A percentile compares a stretch with the other conserved stretches of the same genome.
Conservation (phyloP, 176 grass and related monocot species). For the Guadua angustifolia region DNA sequence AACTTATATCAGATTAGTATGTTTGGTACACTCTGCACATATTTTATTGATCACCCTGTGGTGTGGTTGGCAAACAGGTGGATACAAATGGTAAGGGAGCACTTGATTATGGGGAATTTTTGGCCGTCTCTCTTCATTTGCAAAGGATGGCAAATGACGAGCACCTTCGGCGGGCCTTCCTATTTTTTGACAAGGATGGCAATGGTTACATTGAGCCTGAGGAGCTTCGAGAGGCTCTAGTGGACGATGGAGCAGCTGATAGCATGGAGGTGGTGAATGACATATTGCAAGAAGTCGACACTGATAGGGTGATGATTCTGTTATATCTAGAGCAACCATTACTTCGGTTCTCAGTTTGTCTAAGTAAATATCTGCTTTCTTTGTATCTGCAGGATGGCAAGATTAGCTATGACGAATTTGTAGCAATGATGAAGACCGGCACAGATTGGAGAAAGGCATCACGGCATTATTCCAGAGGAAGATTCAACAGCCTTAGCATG, state of each 20-base stretch:
- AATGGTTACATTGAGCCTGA: constrained; percentile 94
- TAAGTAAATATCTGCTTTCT: constrained; percentile 21
- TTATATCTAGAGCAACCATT: not conserved
- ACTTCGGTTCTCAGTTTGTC: not conserved
- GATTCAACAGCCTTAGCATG: constrained; percentile 98
- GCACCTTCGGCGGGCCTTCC: constrained; percentile 83
- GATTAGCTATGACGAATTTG: constrained; percentile 98
- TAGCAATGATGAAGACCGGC: constrained; percentile 99
- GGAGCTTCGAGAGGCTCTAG: constrained; percentile 79
- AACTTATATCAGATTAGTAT: not conserved
- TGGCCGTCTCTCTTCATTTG: constrained; percentile 97
- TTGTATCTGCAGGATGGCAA: constrained; percentile 75
- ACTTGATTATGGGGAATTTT: constrained; percentile 91
- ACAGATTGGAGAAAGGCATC: constrained; percentile 99
- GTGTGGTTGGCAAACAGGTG: constrained; percentile 61
- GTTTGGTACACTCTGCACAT: not conserved
- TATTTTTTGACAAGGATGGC: constrained; percentile 94
- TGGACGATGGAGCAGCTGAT: constrained; percentile 78
- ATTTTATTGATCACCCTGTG: constrained; percentile 36
- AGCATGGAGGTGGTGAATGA: constrained; percentile 93
- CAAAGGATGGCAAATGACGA: constrained; percentile 99
- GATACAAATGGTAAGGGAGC: constrained; percentile 87
- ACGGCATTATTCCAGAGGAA: constrained; percentile 96
- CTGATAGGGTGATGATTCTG: constrained; percentile 73
- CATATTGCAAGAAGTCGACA: constrained; percentile 97